phyloP scores from a whole-genome alignment of 331 rosid species.

The Quercus lobata region DNA sequence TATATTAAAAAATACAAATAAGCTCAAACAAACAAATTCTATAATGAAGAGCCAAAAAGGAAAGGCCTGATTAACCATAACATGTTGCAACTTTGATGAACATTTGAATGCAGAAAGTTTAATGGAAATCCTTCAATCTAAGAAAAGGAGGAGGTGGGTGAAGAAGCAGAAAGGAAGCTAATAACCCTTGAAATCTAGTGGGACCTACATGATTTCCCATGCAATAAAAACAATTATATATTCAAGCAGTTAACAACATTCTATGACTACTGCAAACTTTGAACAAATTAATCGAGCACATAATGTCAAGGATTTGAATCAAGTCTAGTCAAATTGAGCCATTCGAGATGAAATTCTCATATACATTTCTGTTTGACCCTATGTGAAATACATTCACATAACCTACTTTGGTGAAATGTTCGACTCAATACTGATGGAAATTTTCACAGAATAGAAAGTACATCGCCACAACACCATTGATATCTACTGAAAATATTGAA shows the following conservation, averaged over 20 bases:
- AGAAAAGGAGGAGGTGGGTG: too few relatives aligned
- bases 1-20: too few relatives aligned
- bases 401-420: neutral
- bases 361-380: neutral
- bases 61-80: too few relatives aligned
- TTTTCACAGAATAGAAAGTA: neutral
- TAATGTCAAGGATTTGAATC: too few relatives aligned
- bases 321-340: neutral
- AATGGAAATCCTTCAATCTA: too few relatives aligned
- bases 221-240: neutral
- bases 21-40: too few relatives aligned
- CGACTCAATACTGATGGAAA: neutral
- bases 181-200: neutral
- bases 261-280: neutral
- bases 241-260: too few relatives aligned
- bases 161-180: neutral
- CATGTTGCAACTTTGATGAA: too few relatives aligned
- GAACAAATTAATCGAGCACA: neutral
- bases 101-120: too few relatives aligned
- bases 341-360: slow-evolving; percentile 4
- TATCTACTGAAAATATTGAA: slow-evolving; percentile 13
- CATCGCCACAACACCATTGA: neutral
- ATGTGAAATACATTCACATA: neutral
- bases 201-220: neutral
- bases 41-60: neutral